Conservation (phyloP, 176 grass and related monocot genomes). For the Puya raimondii region DNA sequence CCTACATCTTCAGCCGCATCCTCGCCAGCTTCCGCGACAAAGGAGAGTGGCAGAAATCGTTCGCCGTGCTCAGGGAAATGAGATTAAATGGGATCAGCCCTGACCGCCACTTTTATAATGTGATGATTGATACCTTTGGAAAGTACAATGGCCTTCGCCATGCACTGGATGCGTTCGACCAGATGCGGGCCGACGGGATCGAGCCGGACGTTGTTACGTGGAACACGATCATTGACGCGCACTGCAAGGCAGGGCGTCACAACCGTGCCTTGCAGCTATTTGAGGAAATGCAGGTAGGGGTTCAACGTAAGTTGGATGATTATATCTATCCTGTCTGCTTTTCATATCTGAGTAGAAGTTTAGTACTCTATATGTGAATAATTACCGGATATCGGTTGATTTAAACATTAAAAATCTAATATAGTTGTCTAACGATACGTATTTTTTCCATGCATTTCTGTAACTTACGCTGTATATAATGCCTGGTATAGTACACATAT, state of each 20-base stretch:
- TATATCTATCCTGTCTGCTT: too few relatives aligned
- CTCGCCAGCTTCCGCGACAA: slow-evolving; percentile 66
- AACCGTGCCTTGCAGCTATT: slow-evolving; percentile 71
- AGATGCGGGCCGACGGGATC: slow-evolving; percentile 72
- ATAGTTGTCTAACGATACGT: too few relatives aligned
- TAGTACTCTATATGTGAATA: too few relatives aligned
- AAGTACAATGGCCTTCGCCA: slow-evolving; percentile 86
- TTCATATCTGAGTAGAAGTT: too few relatives aligned
- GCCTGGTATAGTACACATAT: too few relatives aligned
- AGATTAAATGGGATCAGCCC: slow-evolving; percentile 58
- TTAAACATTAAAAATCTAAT: too few relatives aligned
- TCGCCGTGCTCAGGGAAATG: slow-evolving; percentile 84
- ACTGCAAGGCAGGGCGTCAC: slow-evolving; percentile 69
- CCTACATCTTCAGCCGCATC: slow-evolving; percentile 83
- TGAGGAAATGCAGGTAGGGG: slow-evolving; percentile 40
- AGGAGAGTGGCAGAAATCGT: slow-evolving; percentile 88
- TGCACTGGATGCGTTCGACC: slow-evolving; percentile 74
- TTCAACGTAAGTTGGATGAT: too few relatives aligned
- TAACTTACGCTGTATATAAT: too few relatives aligned
- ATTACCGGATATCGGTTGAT: too few relatives aligned
- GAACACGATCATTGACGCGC: slow-evolving; percentile 77
- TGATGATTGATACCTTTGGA: slow-evolving; percentile 93
- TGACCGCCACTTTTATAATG: slow-evolving; percentile 93
- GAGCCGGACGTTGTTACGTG: slow-evolving; percentile 79
- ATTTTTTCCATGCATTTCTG: too few relatives aligned